Base-by-base conservation (phyloP, 192 early-diverging fungal species). In the Haplosporangium gracile region DNA sequence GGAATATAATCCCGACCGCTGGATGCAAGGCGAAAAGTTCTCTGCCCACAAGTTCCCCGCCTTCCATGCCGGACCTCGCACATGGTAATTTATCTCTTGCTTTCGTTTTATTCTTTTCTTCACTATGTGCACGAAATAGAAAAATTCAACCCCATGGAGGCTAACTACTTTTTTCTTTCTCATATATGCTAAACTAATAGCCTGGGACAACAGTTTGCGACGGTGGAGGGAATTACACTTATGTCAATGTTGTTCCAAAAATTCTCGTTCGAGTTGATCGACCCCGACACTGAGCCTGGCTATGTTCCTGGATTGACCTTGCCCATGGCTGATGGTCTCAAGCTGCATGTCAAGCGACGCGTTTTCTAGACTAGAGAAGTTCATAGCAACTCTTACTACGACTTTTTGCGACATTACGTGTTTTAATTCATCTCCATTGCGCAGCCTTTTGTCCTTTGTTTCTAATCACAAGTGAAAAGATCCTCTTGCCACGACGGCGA, bases 51-150 rank as follows among this genome's bases (percentile, higher is more conserved):
- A 91, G 80, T 93, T 88, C 76, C 78, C 90, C 38, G 88, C 85
- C 15, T 94, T 94, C 90, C 83, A 93, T 60, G 88, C 87, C 47
- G 93, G 92, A 70, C 93, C 93, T 63, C 75, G 90, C 47, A 81
- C 78, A 22, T 89, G 88, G 75, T 78, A 83, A n/a, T 42, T 6
- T 24, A 49, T 24, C n/a, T 8, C 24, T 70, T 20, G 8, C 34
- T 53, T 38, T 32, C 70, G 53, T 39, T 7, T 47, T 24, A 18
- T 51, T 13, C 40, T 75, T 36, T 2, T 36, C 36, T 36, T 36
- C 36, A 36, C 36, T 36, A 2, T 36, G 36, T 36, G 36, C 1
- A 36, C 1, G 36, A 36, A 36, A 36, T 36, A 68, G 32, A 8
- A 2, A 15, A 9, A 16, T 20, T 2, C 4, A 13, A 13, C 11